These are phyloP conservation scores for Pichia scutulata DNA, from an alignment of 805 yeast species.

Conservation along the genomic window DNA sequence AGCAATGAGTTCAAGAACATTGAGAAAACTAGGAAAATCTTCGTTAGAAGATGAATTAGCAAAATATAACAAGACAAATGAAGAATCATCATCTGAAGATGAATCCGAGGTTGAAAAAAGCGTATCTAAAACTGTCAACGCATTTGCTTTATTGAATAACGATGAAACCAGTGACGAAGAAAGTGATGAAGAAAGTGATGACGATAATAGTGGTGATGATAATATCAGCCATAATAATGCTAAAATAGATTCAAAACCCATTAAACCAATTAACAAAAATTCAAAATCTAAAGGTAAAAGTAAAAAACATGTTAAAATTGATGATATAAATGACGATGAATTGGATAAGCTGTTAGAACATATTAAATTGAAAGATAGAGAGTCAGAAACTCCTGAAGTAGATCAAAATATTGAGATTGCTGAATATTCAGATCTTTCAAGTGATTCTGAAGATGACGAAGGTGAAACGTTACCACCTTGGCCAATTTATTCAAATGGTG, in stretches of 20 bases:
- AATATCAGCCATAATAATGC: neutral
- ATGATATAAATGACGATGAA: slow-evolving; percentile 30
- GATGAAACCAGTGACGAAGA: slow-evolving; percentile 22
- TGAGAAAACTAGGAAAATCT: slow-evolving; percentile 35
- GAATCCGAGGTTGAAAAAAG: slow-evolving; percentile 13
- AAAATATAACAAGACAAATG: slow-evolving; percentile 9
- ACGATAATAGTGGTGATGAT: neutral
- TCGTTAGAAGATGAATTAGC: slow-evolving; percentile 21
- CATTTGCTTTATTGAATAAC: slow-evolving; percentile 37
- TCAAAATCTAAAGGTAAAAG: neutral
- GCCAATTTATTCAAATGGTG: slow-evolving; percentile 22
- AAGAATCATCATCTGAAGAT: neutral
- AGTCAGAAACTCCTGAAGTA: slow-evolving; percentile 1
- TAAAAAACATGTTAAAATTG: slow-evolving; percentile 1
- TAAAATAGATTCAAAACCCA: no score
- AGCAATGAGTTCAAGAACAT: slow-evolving; percentile 44
- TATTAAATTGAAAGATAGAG: slow-evolving; percentile 19
- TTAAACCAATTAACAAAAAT: neutral
- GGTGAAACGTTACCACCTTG: slow-evolving; percentile 11
- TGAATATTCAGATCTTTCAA: slow-evolving; percentile 1
- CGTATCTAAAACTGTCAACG: slow-evolving; percentile 20
- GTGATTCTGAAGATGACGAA: slow-evolving; percentile 29
- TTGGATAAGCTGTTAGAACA: slow-evolving; percentile 48
- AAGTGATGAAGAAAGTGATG: neutral
- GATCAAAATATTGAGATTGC: slow-evolving; percentile 21